Evolutionary conservation across 305 asterid species (phyloP).

Genomic region (Fraxinus platypoda): DNA sequence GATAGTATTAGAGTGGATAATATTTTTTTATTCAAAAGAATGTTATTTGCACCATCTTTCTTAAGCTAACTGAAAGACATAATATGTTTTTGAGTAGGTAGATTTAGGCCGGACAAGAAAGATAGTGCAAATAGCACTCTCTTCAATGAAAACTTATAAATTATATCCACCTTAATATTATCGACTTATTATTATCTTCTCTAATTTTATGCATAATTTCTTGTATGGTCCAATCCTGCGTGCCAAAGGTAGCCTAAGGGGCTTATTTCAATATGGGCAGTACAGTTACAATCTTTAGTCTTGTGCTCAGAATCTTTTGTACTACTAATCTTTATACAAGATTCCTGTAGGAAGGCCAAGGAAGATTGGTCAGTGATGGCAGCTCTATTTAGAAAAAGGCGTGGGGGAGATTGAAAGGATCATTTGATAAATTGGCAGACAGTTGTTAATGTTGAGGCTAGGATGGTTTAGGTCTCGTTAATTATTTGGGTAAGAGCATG

Average conservation of each 20-base stretch:
- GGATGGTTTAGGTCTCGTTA: neutral
- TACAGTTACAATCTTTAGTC: neutral
- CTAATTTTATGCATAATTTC: no score
- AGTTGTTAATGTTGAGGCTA: neutral
- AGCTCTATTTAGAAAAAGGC: neutral
- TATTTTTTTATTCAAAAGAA: no score
- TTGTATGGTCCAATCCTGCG: no score
- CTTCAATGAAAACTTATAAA: no score
- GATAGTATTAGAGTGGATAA: no score
- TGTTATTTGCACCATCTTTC: no score
- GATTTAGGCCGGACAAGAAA: no score
- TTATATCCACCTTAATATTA: no score
- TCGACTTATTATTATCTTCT: no score
- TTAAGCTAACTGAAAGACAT: no score
- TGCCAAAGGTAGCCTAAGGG: neutral
- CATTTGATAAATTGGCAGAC: neutral
- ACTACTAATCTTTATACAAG: neutral
- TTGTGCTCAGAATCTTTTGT: neutral
- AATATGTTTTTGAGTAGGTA: no score
- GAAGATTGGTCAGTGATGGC: neutral
- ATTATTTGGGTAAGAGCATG: neutral
- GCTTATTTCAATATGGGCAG: neutral
- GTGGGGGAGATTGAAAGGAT: neutral
- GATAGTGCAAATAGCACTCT: no score
- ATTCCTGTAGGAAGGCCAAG: neutral